Base-by-base conservation (phyloP, 441 rosid species). In the Populus hybrid region DNA sequence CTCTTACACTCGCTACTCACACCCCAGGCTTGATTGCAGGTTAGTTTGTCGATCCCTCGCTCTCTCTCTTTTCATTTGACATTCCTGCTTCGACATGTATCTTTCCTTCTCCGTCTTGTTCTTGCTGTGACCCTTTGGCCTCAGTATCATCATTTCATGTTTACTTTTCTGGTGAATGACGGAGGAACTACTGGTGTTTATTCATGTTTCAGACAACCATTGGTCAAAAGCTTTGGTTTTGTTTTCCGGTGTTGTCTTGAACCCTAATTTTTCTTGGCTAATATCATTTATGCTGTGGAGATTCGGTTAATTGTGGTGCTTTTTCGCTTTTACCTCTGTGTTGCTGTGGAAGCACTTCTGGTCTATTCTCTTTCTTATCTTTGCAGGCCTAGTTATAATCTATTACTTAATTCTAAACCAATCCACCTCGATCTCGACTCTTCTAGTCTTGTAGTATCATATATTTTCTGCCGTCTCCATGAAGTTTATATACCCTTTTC, bases 21-120 rank as follows among this genome's bases (percentile, higher is more conserved):
- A n/a, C 30, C 67, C 14, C 67, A 20, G 9, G 46, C 50, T 73
- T 35, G 68, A 32, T 35, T 73, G 46, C 76, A 61, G 76, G 69
- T 73, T 73, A 14, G 5, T 35, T 6, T 73, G 30, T 20, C 26
- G 8, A 40, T 24, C 30, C 10, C 32, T 3, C 12, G 26, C 10
- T 8, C 14, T 57, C 66, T 50, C 46, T n/a, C 28, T 72, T 3
- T 72, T 18, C 40, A 2, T 20, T 35, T 35, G 26, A 42, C 61
- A 53, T 53, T 53, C 24, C 42, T 34, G 24, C 42, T 30, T 61
- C 63, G 0, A 5, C n/a, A 10, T 4, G 3, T 72, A 8, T 20
- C 26, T 14, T 59, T 59, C 3, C 40, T 34, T n/a, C 20, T 23
- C 30, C 12, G 28, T 70, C 12, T 24, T 40, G 61, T 53, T 18